Percentiles rank a stretch among this genome's conserved stretches.
These are phyloP conservation scores for Chaetomiaceae sp. DNA, from an alignment of 2,329 filamentous ascomycete genomes.

Conservation along the genomic window DNA sequence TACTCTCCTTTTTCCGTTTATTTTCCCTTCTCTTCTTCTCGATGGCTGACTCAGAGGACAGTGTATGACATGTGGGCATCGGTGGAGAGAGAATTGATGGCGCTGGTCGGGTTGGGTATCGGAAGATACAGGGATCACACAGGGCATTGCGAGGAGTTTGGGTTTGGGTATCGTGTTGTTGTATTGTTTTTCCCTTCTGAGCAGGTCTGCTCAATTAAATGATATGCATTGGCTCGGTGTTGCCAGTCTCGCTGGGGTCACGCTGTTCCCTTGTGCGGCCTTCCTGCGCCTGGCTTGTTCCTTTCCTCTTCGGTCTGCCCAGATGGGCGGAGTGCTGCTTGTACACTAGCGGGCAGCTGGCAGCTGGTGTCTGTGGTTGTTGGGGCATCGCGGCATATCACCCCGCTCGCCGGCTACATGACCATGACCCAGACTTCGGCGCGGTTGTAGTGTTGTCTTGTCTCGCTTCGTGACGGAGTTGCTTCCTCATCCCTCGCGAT, in stretches of 20 bases:
- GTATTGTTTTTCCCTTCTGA: background rate
- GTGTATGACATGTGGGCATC: slow-evolving; percentile 63
- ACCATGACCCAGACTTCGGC: no score
- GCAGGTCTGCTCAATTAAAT: background rate
- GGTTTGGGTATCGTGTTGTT: slow-evolving; percentile 5
- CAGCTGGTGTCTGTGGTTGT: background rate
- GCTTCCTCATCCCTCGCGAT: slow-evolving; percentile 36
- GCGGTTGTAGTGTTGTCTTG: no score
- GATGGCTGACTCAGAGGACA: slow-evolving; percentile 28
- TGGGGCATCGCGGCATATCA: background rate
- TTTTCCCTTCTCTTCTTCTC: background rate
- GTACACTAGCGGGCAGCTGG: background rate
- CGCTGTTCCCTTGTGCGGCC: background rate
- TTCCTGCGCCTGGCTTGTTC: background rate
- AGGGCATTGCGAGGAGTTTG: slow-evolving; percentile 30
- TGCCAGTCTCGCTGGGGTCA: background rate
- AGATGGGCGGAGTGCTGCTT: slow-evolving; percentile 2
- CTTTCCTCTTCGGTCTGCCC: background rate
- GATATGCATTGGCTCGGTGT: background rate
- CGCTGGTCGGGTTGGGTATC: background rate
- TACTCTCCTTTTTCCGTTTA: background rate
- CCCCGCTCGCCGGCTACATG: background rate
- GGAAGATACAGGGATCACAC: background rate
- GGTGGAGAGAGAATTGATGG: slow-evolving; percentile 61
- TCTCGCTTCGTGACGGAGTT: background rate